Conservation (phyloP, 164 flowering plant genomes). For the Liriodendron chinense region DNA sequence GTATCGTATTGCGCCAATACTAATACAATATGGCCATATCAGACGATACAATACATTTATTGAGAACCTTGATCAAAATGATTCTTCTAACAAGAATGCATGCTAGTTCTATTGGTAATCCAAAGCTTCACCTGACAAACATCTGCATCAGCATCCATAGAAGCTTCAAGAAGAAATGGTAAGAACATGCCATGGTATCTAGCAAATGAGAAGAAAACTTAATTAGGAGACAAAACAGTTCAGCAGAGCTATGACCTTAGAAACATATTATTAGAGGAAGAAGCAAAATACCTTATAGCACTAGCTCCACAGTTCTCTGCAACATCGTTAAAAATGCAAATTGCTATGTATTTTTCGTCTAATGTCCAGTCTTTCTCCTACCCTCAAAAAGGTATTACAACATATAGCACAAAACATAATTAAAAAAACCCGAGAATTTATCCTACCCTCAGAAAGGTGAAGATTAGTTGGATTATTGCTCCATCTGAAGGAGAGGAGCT, state of each 20-base stretch:
- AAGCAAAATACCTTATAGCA: constrained; percentile 3
- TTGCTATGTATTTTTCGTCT: background rate
- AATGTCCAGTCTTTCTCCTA: background rate
- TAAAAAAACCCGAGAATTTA: background rate
- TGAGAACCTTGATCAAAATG: no score
- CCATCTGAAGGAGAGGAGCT: background rate
- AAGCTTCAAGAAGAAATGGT: constrained; percentile 9
- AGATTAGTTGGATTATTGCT: background rate
- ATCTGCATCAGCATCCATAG: constrained; percentile 3
- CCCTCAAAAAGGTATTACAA: background rate
- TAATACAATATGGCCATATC: background rate
- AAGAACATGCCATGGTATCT: constrained; percentile 4
- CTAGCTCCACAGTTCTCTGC: constrained; percentile 1
- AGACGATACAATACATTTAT: background rate
- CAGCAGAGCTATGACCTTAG: background rate
- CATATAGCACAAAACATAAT: background rate
- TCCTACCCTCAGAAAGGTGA: no score
- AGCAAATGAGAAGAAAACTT: background rate
- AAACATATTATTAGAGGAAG: background rate
- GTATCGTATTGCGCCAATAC: no score
- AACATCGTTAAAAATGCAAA: constrained; percentile 7
- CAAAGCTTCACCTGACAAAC: constrained; percentile 2
- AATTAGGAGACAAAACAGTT: background rate
- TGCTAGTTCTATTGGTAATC: background rate
- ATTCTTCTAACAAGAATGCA: no score